Conservation (phyloP, 345 rosid species). For the Lumnitzera racemosa region DNA sequence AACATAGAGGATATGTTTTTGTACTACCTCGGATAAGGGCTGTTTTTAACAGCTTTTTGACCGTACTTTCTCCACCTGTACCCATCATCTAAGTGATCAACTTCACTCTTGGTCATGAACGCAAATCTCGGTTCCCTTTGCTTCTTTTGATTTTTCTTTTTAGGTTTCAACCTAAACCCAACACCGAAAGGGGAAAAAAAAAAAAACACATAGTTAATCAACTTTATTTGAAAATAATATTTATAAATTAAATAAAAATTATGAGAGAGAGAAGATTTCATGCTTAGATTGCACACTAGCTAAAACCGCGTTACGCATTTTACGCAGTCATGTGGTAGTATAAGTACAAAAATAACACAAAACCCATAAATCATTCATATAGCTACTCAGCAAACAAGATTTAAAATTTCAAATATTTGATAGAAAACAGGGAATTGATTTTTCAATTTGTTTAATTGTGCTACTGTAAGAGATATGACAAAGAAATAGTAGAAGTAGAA, state of each 20-base stretch:
- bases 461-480: too few relatives aligned
- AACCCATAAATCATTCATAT: too few relatives aligned
- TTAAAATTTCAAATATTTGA: too few relatives aligned
- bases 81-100: constrained; percentile 95
- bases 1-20: constrained; percentile 6
- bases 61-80: constrained; percentile 99
- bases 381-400: too few relatives aligned
- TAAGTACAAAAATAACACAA: too few relatives aligned
- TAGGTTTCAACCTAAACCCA: constrained; percentile 66
- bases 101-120: constrained; percentile 92
- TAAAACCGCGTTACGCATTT: too few relatives aligned
- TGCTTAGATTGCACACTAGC: constrained; percentile 6
- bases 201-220: background rate
- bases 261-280: constrained; percentile 1
- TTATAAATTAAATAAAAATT: too few relatives aligned
- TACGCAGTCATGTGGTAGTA: too few relatives aligned
- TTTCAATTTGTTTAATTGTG: too few relatives aligned
- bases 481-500: too few relatives aligned
- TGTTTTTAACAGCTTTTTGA: constrained; percentile 95
- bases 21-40: constrained; percentile 88
- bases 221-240: too few relatives aligned
- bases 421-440: too few relatives aligned
- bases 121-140: constrained; percentile 85
- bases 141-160: constrained; percentile 78
- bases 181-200: background rate